Percentiles rank a stretch among this genome's conserved stretches.
These are phyloP conservation scores for Tephrocybe sp. DNA, from an alignment of 768 basidiomycete species.

Conservation along the genomic window DNA sequence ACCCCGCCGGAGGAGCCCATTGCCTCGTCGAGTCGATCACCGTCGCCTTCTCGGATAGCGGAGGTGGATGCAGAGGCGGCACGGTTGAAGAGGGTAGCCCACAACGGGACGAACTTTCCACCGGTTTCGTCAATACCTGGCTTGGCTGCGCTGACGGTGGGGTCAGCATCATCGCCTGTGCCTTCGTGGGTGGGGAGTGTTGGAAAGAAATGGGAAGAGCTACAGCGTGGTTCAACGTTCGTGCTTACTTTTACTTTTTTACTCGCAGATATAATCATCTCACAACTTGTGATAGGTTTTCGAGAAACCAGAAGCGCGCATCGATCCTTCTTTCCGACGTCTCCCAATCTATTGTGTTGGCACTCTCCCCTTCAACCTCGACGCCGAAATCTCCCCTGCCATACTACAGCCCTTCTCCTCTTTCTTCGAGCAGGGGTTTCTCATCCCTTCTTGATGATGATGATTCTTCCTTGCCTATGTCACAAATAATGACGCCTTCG, in stretches of 20 bases:
- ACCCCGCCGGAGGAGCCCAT: background rate
- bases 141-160: constrained; percentile 30
- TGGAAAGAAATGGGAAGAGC: constrained; percentile 60
- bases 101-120: constrained; percentile 23
- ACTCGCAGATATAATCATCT: background rate
- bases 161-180: constrained; percentile 18
- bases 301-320: constrained; percentile 68
- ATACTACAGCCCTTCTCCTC: constrained; percentile 16
- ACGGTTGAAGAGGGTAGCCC: constrained; percentile 13
- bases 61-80: constrained; percentile 1
- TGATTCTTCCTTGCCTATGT: constrained; percentile 18
- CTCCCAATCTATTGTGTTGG: constrained; percentile 54
- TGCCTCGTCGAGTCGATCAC: constrained; percentile 8
- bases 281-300: constrained; percentile 43
- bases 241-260: constrained; percentile 27
- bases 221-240: constrained; percentile 55
- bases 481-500: constrained; percentile 33
- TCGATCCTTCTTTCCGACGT: constrained; percentile 67
- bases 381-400: constrained; percentile 22
- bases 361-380: constrained; percentile 36
- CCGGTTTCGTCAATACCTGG: constrained; percentile 42
- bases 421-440: constrained; percentile 16
- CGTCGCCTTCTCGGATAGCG: constrained; percentile 5
- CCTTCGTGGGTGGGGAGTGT: constrained; percentile 58
- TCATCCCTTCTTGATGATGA: constrained; percentile 44